These are phyloP conservation scores for Pseudocercospora pini-densiflorae DNA, from an alignment of 2,329 filamentous ascomycete species.

Conservation along the genomic window DNA sequence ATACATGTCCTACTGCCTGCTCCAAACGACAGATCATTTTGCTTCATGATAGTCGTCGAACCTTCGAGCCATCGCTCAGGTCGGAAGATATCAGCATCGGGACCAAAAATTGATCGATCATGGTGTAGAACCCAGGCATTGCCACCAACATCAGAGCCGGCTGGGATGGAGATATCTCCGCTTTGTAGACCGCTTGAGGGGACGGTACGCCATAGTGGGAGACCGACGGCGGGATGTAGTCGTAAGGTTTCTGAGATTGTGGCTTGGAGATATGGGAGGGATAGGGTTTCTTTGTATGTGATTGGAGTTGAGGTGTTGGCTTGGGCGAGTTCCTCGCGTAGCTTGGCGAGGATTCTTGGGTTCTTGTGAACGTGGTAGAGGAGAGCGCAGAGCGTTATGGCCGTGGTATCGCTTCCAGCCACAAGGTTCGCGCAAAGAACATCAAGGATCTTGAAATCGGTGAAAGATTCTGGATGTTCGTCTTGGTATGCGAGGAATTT, in stretches of 20 bases:
- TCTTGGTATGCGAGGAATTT: conserved; percentile 43
- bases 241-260: conserved; percentile 50
- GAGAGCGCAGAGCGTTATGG: conserved; percentile 37
- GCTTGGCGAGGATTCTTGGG: conserved; percentile 27
- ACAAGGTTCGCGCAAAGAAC: conserved; percentile 30
- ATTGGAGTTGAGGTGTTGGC: conserved; percentile 25
- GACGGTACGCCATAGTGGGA: conserved; percentile 43
- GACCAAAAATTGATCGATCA: conserved; percentile 35
- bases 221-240: conserved; percentile 49
- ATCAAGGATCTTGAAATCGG: conserved; percentile 41
- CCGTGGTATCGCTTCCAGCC: conserved; percentile 40
- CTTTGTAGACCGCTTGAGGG: conserved; percentile 44
- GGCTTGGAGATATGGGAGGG: conserved; percentile 48
- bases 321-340: conserved; percentile 30
- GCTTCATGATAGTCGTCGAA: background rate
- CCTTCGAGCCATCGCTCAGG: background rate
- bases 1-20: conserved; percentile 12
- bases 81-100: conserved; percentile 13
- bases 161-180: conserved; percentile 38
- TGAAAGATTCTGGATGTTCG: conserved; percentile 42
- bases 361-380: conserved; percentile 39
- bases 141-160: conserved; percentile 33
- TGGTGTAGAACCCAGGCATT: conserved; percentile 42
- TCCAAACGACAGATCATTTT: conserved; percentile 45
- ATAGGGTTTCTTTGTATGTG: conserved; percentile 35